Evolutionary conservation across 179 eudicot genomes (phyloP).

Genomic region (Drosera spatulata): DNA sequence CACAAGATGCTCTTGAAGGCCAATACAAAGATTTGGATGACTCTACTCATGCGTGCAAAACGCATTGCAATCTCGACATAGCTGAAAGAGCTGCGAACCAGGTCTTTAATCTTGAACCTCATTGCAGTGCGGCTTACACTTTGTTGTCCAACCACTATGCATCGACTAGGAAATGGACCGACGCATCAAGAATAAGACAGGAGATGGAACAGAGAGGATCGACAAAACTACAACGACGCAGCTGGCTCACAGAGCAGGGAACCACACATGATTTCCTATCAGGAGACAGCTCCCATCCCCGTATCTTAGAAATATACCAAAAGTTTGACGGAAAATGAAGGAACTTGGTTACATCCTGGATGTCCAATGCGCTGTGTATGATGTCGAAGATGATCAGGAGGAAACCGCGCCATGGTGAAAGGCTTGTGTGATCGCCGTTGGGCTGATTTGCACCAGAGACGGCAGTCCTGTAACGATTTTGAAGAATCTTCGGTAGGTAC

Average conservation of each 20-base stretch:
- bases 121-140: slow-evolving; percentile 57
- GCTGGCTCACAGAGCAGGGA: slow-evolving; percentile 52
- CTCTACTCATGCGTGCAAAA: slow-evolving; percentile 58
- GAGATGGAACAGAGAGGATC: slow-evolving; percentile 45
- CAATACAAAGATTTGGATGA: slow-evolving; percentile 40
- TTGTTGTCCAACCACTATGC: slow-evolving; percentile 76
- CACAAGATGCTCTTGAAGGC: slow-evolving; percentile 50
- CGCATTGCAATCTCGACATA: slow-evolving; percentile 38
- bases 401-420: slow-evolving; percentile 28
- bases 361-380: slow-evolving; percentile 19
- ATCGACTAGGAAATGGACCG: slow-evolving; percentile 55
- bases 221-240: slow-evolving; percentile 41
- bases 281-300: slow-evolving; percentile 23
- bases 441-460: slow-evolving; percentile 15
- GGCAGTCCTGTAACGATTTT: slow-evolving; percentile 28
- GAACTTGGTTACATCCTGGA: slow-evolving; percentile 24
- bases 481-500: slow-evolving; percentile 26
- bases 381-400: slow-evolving; percentile 32
- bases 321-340: slow-evolving; percentile 23
- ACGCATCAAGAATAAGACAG: slow-evolving; percentile 56
- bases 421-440: slow-evolving; percentile 26
- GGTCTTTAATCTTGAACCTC: slow-evolving; percentile 40
- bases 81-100: slow-evolving; percentile 52
- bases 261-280: slow-evolving; percentile 22
- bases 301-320: slow-evolving; percentile 12